Evolutionary conservation across 768 basidiomycete species (phyloP).

Genomic region (Macrolepiota fuliginosa): DNA sequence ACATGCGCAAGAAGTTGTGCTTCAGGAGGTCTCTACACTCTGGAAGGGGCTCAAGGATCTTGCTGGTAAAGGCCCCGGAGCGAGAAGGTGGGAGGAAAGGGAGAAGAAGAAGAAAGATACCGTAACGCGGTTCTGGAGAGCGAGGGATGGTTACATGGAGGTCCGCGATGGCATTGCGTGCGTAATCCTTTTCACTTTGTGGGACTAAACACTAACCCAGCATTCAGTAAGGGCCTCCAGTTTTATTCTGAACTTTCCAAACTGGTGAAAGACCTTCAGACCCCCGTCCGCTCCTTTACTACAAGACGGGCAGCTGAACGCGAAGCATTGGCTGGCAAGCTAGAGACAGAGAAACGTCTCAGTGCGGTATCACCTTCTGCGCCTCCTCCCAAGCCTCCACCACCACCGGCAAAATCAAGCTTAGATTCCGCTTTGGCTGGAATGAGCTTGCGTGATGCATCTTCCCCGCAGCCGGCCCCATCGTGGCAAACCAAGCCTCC

Average conservation of each 20-base stretch:
- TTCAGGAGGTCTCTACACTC: conserved; percentile 73
- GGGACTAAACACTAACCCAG: conserved; percentile 4
- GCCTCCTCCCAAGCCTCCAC: conserved; percentile 46
- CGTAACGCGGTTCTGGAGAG: conserved; percentile 66
- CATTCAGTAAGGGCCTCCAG: conserved; percentile 74
- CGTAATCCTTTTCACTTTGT: conserved; percentile 27
- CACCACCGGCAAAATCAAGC: conserved; percentile 42
- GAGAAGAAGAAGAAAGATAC: conserved; percentile 79
- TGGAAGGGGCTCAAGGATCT: conserved; percentile 75
- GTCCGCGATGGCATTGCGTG: conserved; percentile 82
- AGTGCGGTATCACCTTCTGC: conserved; percentile 44
- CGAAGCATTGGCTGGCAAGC: conserved; percentile 59
- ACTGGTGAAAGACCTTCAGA: conserved; percentile 54
- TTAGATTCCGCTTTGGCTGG: conserved; percentile 54
- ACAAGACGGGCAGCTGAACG: conserved; percentile 66
- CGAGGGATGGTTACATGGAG: conserved; percentile 84
- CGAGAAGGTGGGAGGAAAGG: conserved; percentile 78
- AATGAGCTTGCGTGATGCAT: conserved; percentile 42
- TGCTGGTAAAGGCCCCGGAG: conserved; percentile 73
- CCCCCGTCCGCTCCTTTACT: conserved; percentile 62
- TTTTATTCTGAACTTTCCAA: conserved; percentile 84
- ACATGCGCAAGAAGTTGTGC: conserved; percentile 66
- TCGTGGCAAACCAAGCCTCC: conserved; percentile 24
- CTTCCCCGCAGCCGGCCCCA: conserved; percentile 24
- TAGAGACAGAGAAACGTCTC: conserved; percentile 71